Base-by-base conservation (phyloP, 805 yeast species). In the Kuraishia ogatae region DNA sequence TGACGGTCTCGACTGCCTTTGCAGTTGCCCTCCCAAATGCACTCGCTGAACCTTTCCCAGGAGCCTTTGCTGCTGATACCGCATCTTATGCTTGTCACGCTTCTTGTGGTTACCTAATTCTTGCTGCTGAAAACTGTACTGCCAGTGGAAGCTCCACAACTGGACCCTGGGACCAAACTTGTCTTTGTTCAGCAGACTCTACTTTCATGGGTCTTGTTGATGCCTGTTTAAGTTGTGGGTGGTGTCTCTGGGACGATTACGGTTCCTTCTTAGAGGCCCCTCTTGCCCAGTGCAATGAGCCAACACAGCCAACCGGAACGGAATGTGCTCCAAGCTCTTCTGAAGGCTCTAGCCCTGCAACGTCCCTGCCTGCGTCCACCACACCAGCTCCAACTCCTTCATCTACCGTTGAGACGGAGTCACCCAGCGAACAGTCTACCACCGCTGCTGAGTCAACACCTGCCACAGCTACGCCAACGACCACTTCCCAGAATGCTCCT, bases 161-260 rank as follows among this genome's bases (percentile, higher is more conserved):
- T 22, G 68, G 69, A 20, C 68, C 71, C 50, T 70, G 65, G 62
- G 67, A 67, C 59, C 26, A 57, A 29, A 54, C 59, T 17, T 69
- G 74, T 62, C 59, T 72, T 49, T 72, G 76, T 69, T 50, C 60
- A 15, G 50, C 55, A 0, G 71, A 51, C 39, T 53, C 70, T 29
- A 24, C 56, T 5, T 72, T 72, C 64, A 19, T 62, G 52, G 43
- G 54, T 10, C 60, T 63, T 50, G 69, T 71, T 57, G 59, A 60
- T n/a, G 57, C 59, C 6, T 72, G 76, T 63, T 64, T 72, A 59
- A 71, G 62, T 51, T 72, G 76, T 68, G 76, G 74, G 50, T 71
- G 76, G 73, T 69, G 73, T 54, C 58, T 71, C 57, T 71, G 75
- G 75, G 56, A 56, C 51, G 68, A 71, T 60, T 71, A 71, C 60